Conservation (phyloP, 495 filamentous ascomycete species). For the Trichoderma reesei region DNA sequence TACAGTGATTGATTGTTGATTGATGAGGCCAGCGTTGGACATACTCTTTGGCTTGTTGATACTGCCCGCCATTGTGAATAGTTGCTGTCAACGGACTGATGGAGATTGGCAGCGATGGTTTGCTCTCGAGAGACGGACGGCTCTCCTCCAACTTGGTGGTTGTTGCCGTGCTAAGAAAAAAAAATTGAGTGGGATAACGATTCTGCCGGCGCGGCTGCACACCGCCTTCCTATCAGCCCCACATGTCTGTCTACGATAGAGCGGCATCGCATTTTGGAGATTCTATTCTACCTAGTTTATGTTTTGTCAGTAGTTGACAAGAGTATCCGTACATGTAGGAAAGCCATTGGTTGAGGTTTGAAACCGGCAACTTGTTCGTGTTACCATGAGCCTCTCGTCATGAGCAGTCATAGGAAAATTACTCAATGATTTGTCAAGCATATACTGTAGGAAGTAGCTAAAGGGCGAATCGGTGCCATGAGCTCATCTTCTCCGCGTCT, state of each 20-base stretch:
- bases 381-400: background rate
- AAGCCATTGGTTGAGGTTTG: background rate
- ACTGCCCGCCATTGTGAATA: constrained; percentile 32
- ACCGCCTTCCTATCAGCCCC: constrained; percentile 3
- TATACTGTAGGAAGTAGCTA: too few species aligned
- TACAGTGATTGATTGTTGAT: too few species aligned
- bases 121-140: background rate
- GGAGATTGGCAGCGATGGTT: background rate
- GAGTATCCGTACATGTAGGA: background rate
- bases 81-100: constrained; percentile 4
- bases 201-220: constrained; percentile 6
- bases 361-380: background rate
- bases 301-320: too few species aligned
- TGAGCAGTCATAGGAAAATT: background rate
- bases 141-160: background rate
- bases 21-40: constrained; percentile 8
- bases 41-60: constrained; percentile 45
- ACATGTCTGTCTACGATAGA: background rate
- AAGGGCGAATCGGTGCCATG: too few species aligned
- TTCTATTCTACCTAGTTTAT: background rate
- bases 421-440: too few species aligned
- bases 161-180: constrained; percentile 7
- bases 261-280: too few species aligned
- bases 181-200: constrained; percentile 5
- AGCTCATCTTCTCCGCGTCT: too few species aligned